Percentiles rank a stretch among this genome's conserved stretches.
Conservation (phyloP, 2,329 filamentous ascomycete genomes). For the Ophiostoma montium region DNA sequence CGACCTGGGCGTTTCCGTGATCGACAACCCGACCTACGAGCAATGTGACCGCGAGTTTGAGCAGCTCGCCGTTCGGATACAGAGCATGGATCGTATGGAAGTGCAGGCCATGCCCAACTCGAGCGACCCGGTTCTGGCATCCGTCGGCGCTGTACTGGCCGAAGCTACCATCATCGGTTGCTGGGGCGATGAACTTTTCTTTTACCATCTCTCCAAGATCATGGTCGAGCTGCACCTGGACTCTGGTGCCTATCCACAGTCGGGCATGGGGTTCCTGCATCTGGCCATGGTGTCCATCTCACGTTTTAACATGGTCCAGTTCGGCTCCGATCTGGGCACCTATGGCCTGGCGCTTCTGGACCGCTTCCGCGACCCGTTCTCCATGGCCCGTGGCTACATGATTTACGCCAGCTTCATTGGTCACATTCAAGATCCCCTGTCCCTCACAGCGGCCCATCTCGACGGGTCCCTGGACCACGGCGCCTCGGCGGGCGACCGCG, state of each 20-base stretch:
- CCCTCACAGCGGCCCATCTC: conserved; percentile 41
- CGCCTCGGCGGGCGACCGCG: conserved; percentile 53
- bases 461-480: conserved; percentile 54
- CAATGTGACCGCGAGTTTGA: conserved; percentile 66
- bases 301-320: conserved; percentile 56
- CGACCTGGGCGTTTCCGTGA: conserved; percentile 53
- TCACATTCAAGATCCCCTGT: conserved; percentile 51
- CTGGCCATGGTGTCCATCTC: conserved; percentile 52
- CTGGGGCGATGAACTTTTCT: conserved; percentile 59
- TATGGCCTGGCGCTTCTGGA: conserved; percentile 51
- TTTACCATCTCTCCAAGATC: conserved; percentile 55
- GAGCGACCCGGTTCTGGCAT: conserved; percentile 40
- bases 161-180: conserved; percentile 58
- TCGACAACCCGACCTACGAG: conserved; percentile 54
- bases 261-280: conserved; percentile 53
- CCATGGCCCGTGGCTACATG: conserved; percentile 53
- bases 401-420: conserved; percentile 56
- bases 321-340: conserved; percentile 50
- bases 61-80: conserved; percentile 43
- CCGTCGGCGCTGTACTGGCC: conserved; percentile 54
- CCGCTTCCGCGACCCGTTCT: conserved; percentile 47
- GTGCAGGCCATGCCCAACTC: conserved; percentile 29
- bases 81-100: conserved; percentile 36
- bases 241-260: conserved; percentile 53
- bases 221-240: conserved; percentile 53